A percentile compares a stretch with the other conserved stretches of the same genome.
These are phyloP conservation scores for Baudoinia panamericana DNA, from an alignment of 495 filamentous ascomycete genomes.

Conservation along the genomic window DNA sequence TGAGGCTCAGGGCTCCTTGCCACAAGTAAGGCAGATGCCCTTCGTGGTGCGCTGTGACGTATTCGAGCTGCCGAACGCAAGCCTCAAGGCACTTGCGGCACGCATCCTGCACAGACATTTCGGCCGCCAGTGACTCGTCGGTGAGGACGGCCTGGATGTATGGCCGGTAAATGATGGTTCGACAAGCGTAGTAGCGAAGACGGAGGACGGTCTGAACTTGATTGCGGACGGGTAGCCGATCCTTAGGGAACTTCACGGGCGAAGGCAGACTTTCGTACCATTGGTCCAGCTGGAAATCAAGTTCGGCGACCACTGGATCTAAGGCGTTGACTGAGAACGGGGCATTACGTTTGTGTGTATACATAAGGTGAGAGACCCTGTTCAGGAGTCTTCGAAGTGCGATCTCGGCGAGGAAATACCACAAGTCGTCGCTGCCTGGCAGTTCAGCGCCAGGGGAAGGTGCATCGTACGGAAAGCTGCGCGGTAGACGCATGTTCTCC, in stretches of 20 bases:
- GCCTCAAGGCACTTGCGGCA: constrained; percentile 74
- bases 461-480: constrained; percentile 52
- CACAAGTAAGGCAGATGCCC: constrained; percentile 79
- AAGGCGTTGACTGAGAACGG: constrained; percentile 47
- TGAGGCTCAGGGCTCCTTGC: constrained; percentile 64
- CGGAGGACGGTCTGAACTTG: constrained; percentile 67
- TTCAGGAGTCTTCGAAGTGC: constrained; percentile 63
- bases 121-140: constrained; percentile 50
- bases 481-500: constrained; percentile 63
- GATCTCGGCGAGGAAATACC: constrained; percentile 77
- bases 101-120: constrained; percentile 57
- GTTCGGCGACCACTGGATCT: constrained; percentile 62
- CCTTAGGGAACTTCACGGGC: constrained; percentile 63
- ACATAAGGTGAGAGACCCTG: constrained; percentile 68
- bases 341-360: constrained; percentile 34
- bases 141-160: constrained; percentile 70
- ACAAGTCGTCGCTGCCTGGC: constrained; percentile 59
- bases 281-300: constrained; percentile 69
- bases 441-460: constrained; percentile 27
- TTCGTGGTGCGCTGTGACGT: constrained; percentile 67
- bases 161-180: constrained; percentile 72
- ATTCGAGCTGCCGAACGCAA: constrained; percentile 64
- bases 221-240: constrained; percentile 48
- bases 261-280: constrained; percentile 70
- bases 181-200: constrained; percentile 69